Percentiles rank a stretch among this genome's conserved stretches.
Evolutionary conservation across 2,329 filamentous ascomycete species (phyloP).

Genomic region (Xylariaceae sp.): DNA sequence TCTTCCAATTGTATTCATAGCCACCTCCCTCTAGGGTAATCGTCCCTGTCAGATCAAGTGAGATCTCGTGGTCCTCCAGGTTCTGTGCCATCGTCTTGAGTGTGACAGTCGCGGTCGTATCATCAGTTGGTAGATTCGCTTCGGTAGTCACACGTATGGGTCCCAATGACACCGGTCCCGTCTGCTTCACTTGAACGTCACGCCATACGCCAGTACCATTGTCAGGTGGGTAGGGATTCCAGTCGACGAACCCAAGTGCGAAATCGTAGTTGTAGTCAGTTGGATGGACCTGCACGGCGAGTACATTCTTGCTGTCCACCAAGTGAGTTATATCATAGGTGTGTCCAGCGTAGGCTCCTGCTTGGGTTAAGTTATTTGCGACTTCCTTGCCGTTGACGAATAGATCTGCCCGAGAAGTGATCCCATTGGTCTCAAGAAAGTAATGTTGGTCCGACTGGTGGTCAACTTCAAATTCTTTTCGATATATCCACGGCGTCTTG

Average conservation of each 20-base stretch:
- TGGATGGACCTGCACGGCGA: conserved; percentile 51
- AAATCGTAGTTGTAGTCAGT: conserved; percentile 58
- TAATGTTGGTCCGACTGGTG: conserved; percentile 36
- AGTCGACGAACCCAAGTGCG: conserved; percentile 56
- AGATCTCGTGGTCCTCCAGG: conserved; percentile 35
- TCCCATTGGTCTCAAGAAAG: conserved; percentile 53
- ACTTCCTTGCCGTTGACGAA: conserved; percentile 53
- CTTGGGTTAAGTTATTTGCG: conserved; percentile 43
- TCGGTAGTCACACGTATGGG: conserved; percentile 42
- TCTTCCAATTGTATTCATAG: conserved; percentile 22
- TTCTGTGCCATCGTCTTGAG: conserved; percentile 36
- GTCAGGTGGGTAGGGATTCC: conserved; percentile 58
- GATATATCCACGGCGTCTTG: conserved; percentile 54
- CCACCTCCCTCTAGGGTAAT: conserved; percentile 29
- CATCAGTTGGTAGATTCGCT: conserved; percentile 27
- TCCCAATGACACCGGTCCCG: conserved; percentile 44
- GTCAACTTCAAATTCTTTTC: conserved; percentile 44
- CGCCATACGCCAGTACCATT: conserved; percentile 63
- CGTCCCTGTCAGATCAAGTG: conserved; percentile 30
- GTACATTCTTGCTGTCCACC: conserved; percentile 38
- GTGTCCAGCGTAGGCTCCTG: conserved; percentile 53
- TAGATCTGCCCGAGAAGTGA: conserved; percentile 56
- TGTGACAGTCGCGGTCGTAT: conserved; percentile 30
- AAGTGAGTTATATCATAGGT: conserved; percentile 50
- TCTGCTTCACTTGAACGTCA: conserved; percentile 51